Evolutionary conservation across 805 yeast species (phyloP).

Genomic region (Millerago galiae): DNA sequence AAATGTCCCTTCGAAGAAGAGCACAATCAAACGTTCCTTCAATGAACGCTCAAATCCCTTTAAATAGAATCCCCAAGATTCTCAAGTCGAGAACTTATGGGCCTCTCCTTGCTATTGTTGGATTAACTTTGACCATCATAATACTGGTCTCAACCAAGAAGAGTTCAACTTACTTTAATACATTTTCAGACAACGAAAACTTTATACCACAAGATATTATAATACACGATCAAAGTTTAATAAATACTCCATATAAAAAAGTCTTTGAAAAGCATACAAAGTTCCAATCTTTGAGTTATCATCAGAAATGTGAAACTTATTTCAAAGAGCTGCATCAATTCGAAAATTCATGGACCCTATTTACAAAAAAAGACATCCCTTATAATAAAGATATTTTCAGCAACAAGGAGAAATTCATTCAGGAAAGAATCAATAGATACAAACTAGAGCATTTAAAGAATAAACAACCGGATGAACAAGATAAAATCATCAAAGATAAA

Average conservation of each 20-base stretch:
- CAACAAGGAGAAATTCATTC: constrained; percentile 13
- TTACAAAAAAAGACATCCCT: constrained; percentile 14
- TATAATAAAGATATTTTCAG: constrained; percentile 19
- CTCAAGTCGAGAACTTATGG: not conserved
- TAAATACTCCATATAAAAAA: not conserved
- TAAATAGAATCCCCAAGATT: no score
- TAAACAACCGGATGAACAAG: constrained; percentile 11
- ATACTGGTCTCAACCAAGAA: no score
- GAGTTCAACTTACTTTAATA: not conserved
- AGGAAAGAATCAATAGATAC: constrained; percentile 11
- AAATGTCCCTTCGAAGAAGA: no score
- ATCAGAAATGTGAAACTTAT: constrained; percentile 24
- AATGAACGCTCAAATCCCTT: no score
- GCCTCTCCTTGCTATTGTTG: not conserved
- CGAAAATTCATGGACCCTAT: constrained; percentile 18
- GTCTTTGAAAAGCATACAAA: not conserved
- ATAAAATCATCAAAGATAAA: constrained; percentile 10
- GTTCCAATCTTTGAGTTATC: constrained; percentile 2
- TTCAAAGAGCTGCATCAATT: constrained; percentile 21
- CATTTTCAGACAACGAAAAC: not conserved
- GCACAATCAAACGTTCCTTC: no score
- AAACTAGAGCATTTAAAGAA: constrained; percentile 4
- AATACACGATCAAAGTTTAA: not conserved
- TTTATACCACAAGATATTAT: not conserved
- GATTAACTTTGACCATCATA: no score